Conservation (phyloP, 2,329 filamentous ascomycete genomes). For the Neonectria hederae region DNA sequence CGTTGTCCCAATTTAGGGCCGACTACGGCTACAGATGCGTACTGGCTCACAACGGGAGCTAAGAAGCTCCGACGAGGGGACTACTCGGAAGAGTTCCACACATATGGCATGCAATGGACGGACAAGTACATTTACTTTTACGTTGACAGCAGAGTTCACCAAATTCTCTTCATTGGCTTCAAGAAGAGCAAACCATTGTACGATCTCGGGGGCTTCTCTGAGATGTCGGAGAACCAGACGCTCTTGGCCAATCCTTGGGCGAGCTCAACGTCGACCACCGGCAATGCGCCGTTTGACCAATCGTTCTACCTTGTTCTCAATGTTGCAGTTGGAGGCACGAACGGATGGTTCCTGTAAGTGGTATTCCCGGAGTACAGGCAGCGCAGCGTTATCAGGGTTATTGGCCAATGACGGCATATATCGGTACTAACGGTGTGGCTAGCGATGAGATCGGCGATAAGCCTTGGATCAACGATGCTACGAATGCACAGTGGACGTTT, state of each 20-base stretch:
- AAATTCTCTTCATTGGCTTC: conserved; percentile 52
- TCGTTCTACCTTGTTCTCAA: conserved; percentile 61
- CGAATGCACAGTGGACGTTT: conserved; percentile 53
- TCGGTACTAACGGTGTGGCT: conserved; percentile 4
- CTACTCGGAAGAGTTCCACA: conserved; percentile 57
- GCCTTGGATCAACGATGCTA: conserved; percentile 56
- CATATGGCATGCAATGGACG: conserved; percentile 63
- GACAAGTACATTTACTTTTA: conserved; percentile 64
- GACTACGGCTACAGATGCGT: conserved; percentile 42
- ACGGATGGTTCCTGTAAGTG: conserved; percentile 58
- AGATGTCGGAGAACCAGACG: conserved; percentile 52
- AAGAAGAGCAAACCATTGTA: conserved; percentile 48
- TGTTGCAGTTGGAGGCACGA: conserved; percentile 59
- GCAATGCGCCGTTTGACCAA: conserved; percentile 62
- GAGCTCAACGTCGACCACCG: conserved; percentile 45
- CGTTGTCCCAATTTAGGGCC: conserved; percentile 27
- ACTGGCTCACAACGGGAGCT: conserved; percentile 47
- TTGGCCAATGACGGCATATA: background rate
- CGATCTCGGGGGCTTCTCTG: conserved; percentile 54
- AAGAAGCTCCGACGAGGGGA: conserved; percentile 45
- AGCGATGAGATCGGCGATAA: conserved; percentile 56
- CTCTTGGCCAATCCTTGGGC: conserved; percentile 57
- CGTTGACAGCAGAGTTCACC: conserved; percentile 55
- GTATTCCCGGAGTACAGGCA: background rate
- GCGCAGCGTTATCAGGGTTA: conserved; percentile 7